phyloP scores from a whole-genome alignment of 805 yeast genomes.

The Sugiyamaella americana region DNA sequence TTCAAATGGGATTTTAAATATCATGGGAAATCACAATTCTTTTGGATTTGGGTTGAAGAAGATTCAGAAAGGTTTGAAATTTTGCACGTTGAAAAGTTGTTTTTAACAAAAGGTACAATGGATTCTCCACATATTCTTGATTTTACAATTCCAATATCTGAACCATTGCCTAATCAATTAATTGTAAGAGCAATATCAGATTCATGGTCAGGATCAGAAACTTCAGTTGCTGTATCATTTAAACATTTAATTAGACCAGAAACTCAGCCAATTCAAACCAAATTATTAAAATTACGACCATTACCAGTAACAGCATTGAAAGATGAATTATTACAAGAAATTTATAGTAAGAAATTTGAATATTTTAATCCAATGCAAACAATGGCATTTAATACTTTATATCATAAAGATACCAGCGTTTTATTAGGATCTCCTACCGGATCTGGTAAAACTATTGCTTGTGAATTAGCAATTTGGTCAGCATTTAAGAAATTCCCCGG shows the following conservation, averaged over 20 bases:
- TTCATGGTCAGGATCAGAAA: constrained; percentile 82
- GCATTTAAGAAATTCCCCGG: constrained; percentile 80
- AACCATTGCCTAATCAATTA: constrained; percentile 86
- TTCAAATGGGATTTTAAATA: constrained; percentile 77
- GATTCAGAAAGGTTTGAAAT: constrained; percentile 69
- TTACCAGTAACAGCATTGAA: constrained; percentile 78
- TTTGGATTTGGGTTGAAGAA: constrained; percentile 92
- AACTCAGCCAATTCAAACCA: constrained; percentile 80
- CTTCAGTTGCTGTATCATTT: constrained; percentile 71
- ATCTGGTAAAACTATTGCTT: constrained; percentile 95
- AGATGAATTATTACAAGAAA: constrained; percentile 55
- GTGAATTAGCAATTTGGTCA: constrained; percentile 96
- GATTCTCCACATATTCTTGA: constrained; percentile 64
- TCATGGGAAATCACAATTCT: constrained; percentile 80
- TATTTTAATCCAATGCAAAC: constrained; percentile 99
- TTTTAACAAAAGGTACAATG: constrained; percentile 55
- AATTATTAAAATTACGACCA: constrained; percentile 73
- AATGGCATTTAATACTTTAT: constrained; percentile 86
- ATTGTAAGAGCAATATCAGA: constrained; percentile 76
- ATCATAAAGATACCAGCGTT: constrained; percentile 69
- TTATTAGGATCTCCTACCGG: constrained; percentile 98
- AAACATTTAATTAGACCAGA: constrained; percentile 86
- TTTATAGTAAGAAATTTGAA: constrained; percentile 62
- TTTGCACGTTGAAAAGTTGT: constrained; percentile 75
- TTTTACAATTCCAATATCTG: constrained; percentile 79